Percentiles rank a stretch among this genome's conserved stretches.
These are phyloP conservation scores for Blastocystis sp. DNA, from an alignment of 352 stramenopile genomes.

Conservation along the genomic window DNA sequence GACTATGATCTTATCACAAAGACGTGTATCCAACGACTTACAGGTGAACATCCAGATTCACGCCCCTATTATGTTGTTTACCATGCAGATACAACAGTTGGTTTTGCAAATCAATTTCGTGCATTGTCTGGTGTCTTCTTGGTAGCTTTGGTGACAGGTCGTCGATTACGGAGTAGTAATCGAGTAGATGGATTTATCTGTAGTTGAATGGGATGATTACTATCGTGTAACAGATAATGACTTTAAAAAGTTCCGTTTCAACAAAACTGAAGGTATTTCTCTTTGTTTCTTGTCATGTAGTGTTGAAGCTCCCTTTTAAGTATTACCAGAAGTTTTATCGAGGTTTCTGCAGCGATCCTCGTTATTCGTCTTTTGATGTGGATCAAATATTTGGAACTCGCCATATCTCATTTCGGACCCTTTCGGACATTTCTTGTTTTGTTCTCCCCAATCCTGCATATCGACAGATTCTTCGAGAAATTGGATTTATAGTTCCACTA, in stretches of 20 bases:
- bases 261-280: not conserved
- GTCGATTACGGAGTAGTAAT: not conserved
- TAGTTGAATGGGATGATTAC: constrained; percentile 62
- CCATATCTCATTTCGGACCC: constrained; percentile 12
- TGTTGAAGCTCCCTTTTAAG: not conserved
- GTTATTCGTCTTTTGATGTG: constrained; percentile 9
- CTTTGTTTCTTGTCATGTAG: not conserved
- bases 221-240: constrained; percentile 1
- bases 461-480: not conserved
- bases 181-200: not conserved
- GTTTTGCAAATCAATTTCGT: constrained; percentile 59
- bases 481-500: constrained; percentile 3
- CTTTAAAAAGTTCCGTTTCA: not conserved
- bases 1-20: constrained; percentile 43
- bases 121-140: not conserved
- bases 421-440: constrained; percentile 39
- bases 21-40: not conserved
- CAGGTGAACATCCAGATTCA: not conserved
- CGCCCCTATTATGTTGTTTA: constrained; percentile 34
- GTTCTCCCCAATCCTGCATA: constrained; percentile 4
- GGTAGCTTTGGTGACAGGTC: not conserved
- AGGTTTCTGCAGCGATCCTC: not conserved
- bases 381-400: constrained; percentile 13
- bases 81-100: constrained; percentile 20
- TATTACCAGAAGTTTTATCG: not conserved